Evolutionary conservation across 805 yeast species (phyloP), one percentile per base, ranked within the genome.

Genomic region (Saccharomycopsis olivae): DNA sequence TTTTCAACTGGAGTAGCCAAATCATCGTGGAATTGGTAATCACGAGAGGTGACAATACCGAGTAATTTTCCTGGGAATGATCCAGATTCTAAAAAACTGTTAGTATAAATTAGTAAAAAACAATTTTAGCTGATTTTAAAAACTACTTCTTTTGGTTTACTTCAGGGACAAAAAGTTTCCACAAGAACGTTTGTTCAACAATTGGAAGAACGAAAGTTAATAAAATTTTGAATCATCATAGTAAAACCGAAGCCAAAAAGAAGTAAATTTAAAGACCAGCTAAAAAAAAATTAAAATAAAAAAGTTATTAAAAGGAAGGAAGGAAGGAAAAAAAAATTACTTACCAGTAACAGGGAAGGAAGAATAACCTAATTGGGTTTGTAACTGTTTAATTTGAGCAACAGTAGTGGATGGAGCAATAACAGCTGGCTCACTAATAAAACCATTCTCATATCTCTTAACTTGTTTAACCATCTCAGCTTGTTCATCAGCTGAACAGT

Each of bases 171-270:
- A 56, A 61, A 53, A 50, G 59, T 79, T 53, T 87, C 96, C 94
- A 65, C 96, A 86, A 74, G 94, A 83, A 87, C 92, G 94, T 81
- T 78, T 78, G 92, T 83, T 81, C 94, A 60, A 64, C 59, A 68
- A 56, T 80, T 96, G 95, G 97, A 80, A 89, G 98, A 89, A 89
- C 97, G 98, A 89, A 89, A 89, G 97, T 89, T 87, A 84, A 70
- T 60, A 46, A 41, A 47, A 53, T 53, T 55, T 50, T 49, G 57
- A 57, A 69, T 77, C 82, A 76, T 77, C 84, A 76, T 58, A 28
- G 47, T 41, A 51, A 39, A 44, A 32, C n/a, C n/a, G n/a, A n/a
- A n/a, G n/a, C n/a, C n/a, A n/a, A n/a, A n/a, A n/a, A n/a, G n/a
- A 36, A n/a, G n/a, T n/a, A n/a, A n/a, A n/a, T n/a, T n/a, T n/a